These are phyloP conservation scores for Scalesia atractyloides DNA, from an alignment of 129 eudicot species.

Conservation along the genomic window DNA sequence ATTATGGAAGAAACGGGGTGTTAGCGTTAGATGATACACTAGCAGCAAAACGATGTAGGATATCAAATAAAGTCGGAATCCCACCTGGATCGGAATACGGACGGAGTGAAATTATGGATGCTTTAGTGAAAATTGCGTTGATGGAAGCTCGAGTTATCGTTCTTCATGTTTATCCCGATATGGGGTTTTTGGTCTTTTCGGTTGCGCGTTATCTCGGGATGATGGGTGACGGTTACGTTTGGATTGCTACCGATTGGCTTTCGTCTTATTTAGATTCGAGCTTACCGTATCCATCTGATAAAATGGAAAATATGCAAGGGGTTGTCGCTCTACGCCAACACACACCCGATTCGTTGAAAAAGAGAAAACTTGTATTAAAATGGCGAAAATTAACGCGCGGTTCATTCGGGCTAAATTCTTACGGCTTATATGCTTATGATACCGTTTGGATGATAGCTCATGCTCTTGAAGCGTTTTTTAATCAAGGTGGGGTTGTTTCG, in stretches of 20 bases:
- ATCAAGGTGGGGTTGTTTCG: slow-evolving; percentile 65
- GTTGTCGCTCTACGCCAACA: slow-evolving; percentile 76
- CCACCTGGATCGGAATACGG: slow-evolving; percentile 57
- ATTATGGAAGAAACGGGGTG: slow-evolving; percentile 87
- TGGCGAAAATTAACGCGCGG: slow-evolving; percentile 57
- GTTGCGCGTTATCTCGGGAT: slow-evolving; percentile 81
- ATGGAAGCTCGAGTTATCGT: slow-evolving; percentile 85
- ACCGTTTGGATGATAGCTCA: slow-evolving; percentile 81
- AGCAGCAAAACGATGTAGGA: slow-evolving; percentile 69
- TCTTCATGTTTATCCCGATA: slow-evolving; percentile 71
- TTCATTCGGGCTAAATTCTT: slow-evolving; percentile 65
- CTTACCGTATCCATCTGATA: slow-evolving; percentile 44
- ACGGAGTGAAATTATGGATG: slow-evolving; percentile 75
- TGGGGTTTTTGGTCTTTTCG: slow-evolving; percentile 62
- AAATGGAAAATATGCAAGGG: slow-evolving; percentile 75
- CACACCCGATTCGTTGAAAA: slow-evolving; percentile 57
- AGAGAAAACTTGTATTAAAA: slow-evolving; percentile 47
- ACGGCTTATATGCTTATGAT: slow-evolving; percentile 84
- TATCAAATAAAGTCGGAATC: slow-evolving; percentile 65
- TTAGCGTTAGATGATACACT: slow-evolving; percentile 81
- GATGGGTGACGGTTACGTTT: slow-evolving; percentile 88
- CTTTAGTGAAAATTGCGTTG: slow-evolving; percentile 68
- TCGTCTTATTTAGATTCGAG: slow-evolving; percentile 64
- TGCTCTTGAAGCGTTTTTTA: slow-evolving; percentile 72
- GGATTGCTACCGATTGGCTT: slow-evolving; percentile 98